These are phyloP conservation scores for Penicillium sp. DNA, from an alignment of 2,329 filamentous ascomycete genomes.

Conservation along the genomic window DNA sequence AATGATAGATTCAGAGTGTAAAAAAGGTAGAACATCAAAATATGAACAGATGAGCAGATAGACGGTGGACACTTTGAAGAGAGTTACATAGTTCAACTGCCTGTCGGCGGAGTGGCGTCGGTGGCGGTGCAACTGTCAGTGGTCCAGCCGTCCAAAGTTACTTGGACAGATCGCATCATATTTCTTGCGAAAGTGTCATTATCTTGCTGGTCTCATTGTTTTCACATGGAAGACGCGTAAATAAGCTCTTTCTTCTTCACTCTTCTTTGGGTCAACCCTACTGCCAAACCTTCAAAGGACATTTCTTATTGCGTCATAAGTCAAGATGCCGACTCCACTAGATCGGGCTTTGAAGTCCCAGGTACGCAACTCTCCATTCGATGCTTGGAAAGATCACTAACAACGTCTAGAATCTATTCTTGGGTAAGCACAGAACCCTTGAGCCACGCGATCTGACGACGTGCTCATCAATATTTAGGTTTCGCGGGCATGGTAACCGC, in stretches of 20 bases:
- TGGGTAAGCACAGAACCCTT: constrained; percentile 55
- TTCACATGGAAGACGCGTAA: not conserved
- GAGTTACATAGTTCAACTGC: constrained; percentile 1
- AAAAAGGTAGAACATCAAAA: too few relatives aligned
- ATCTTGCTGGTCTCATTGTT: not conserved
- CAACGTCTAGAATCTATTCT: constrained; percentile 62
- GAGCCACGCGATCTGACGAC: not conserved
- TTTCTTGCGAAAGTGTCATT: constrained; percentile 16
- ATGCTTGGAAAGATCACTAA: constrained; percentile 21
- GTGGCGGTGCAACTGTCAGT: constrained; percentile 18
- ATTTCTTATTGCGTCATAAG: not conserved
- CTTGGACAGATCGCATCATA: constrained; percentile 12
- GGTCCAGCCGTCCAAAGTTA: constrained; percentile 11
- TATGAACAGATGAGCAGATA: too few relatives aligned
- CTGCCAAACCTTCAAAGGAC: not conserved
- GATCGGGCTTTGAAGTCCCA: constrained; percentile 71
- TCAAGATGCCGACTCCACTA: constrained; percentile 66
- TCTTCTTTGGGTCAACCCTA: not conserved
- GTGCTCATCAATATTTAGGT: constrained; percentile 51
- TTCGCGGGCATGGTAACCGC: constrained; percentile 82
- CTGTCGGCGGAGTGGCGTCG: constrained; percentile 13
- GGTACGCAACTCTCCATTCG: constrained; percentile 47
- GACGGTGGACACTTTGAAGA: not conserved
- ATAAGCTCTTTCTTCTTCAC: not conserved
- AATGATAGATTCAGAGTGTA: too few relatives aligned